Evolutionary conservation across 2,329 filamentous ascomycete species (phyloP).

Genomic region (Exophiala sp.): DNA sequence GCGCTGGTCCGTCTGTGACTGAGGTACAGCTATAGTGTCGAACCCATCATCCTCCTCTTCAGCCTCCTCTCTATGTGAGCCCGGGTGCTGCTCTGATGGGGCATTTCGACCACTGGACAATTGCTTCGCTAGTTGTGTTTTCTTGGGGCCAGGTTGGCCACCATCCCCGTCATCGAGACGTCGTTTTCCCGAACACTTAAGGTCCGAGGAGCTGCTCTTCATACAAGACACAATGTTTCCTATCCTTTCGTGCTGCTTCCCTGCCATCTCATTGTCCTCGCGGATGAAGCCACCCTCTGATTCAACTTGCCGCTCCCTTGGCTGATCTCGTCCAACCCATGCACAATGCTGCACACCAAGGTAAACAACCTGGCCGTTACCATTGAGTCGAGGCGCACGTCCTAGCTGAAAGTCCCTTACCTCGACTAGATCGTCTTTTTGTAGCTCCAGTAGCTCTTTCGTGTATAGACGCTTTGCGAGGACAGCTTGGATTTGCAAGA

Average conservation of each 20-base stretch:
- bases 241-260: neutral
- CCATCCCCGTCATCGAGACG: neutral
- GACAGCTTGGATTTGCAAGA: conserved; percentile 32
- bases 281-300: conserved; percentile 16
- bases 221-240: neutral
- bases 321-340: conserved; percentile 11
- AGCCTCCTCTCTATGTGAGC: no score
- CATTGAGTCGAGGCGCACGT: conserved; percentile 25
- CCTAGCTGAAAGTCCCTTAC: conserved; percentile 28
- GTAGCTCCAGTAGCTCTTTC: conserved; percentile 9
- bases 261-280: conserved; percentile 4
- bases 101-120: neutral
- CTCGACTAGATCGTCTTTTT: conserved; percentile 25
- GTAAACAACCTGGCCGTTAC: conserved; percentile 26
- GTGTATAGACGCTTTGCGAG: conserved; percentile 22
- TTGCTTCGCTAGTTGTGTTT: neutral
- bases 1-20: conserved; percentile 12
- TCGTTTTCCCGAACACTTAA: neutral
- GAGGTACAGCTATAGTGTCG: conserved; percentile 16
- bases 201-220: neutral
- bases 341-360: conserved; percentile 29
- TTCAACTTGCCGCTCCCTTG: neutral
- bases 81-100: no score
- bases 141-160: neutral
- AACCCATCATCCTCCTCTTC: conserved; percentile 21